A percentile compares a stretch with the other conserved stretches of the same genome.
phyloP scores from a whole-genome alignment of 1,139 yeast species.

The Petasospora rhodanensis region DNA sequence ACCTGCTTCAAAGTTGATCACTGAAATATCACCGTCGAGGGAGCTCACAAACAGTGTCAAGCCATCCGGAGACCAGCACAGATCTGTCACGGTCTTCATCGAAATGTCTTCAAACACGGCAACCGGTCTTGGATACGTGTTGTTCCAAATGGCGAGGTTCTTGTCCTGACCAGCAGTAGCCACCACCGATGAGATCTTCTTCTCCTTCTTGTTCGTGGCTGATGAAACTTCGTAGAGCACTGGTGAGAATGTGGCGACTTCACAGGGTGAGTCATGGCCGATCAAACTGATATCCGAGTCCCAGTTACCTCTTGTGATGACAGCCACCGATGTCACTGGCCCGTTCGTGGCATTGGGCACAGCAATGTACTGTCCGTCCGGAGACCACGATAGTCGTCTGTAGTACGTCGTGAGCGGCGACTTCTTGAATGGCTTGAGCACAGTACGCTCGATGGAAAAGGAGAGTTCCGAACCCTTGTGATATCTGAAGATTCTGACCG shows the following conservation, averaged over 20 bases:
- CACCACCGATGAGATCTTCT: constrained; percentile 40
- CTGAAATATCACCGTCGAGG: constrained; percentile 77
- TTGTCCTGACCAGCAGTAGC: constrained; percentile 83
- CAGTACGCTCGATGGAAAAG: constrained; percentile 80
- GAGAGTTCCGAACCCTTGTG: constrained; percentile 75
- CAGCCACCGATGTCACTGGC: constrained; percentile 85
- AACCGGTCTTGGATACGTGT: constrained; percentile 55
- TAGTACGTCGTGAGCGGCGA: constrained; percentile 93
- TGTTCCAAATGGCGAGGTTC: constrained; percentile 67
- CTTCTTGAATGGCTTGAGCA: constrained; percentile 77
- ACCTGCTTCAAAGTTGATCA: constrained; percentile 58
- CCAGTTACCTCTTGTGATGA: constrained; percentile 92
- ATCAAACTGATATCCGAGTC: constrained; percentile 80
- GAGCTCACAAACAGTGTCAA: constrained; percentile 66
- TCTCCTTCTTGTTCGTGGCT: constrained; percentile 15
- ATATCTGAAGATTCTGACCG: constrained; percentile 81
- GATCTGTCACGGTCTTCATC: constrained; percentile 62
- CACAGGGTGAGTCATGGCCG: constrained; percentile 97
- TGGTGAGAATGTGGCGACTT: constrained; percentile 89
- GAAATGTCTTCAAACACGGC: constrained; percentile 61
- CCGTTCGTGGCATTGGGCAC: constrained; percentile 98
- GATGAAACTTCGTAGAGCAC: constrained; percentile 42
- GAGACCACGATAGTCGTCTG: constrained; percentile 93
- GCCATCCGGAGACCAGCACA: constrained; percentile 81
- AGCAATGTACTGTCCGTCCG: constrained; percentile 95